Percentiles rank a stretch among this genome's conserved stretches.
phyloP scores from a whole-genome alignment of 352 stramenopile genomes.

The Pythium phragmitis region DNA sequence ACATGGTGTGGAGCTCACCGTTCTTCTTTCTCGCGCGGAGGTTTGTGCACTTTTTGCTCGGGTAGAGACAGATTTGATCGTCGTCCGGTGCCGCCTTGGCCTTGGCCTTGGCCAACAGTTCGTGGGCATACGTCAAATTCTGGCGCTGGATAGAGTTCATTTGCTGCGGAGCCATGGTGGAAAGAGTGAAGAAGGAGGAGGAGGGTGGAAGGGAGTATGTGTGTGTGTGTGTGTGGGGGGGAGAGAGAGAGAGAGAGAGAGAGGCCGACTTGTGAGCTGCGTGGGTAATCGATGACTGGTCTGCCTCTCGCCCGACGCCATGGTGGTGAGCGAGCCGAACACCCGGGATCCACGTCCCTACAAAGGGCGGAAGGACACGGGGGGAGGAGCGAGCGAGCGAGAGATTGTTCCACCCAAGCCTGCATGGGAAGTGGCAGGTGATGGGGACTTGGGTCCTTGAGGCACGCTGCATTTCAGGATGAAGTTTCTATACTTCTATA shows the following conservation, averaged over 20 bases:
- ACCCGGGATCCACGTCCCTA: not conserved
- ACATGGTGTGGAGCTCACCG: conserved; percentile 81
- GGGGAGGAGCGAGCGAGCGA: not conserved
- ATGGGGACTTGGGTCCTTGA: conserved; percentile 3
- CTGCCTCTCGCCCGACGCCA: not conserved
- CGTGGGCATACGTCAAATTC: not conserved
- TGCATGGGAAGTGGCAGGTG: conserved; percentile 21
- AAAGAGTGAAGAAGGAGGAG: not conserved
- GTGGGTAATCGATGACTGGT: conserved; percentile 24
- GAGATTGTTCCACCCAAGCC: conserved; percentile 17
- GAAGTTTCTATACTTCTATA: conserved; percentile 2
- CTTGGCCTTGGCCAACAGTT: conserved; percentile 10
- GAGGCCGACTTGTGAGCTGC: not conserved
- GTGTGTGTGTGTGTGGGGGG: too few species aligned
- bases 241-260: too few species aligned
- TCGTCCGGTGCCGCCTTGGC: conserved; percentile 7
- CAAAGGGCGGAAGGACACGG: not conserved
- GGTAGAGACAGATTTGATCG: conserved; percentile 63
- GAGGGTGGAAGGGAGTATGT: too few species aligned
- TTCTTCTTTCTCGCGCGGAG: conserved; percentile 79
- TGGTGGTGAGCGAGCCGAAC: not conserved
- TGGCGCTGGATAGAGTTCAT: not conserved
- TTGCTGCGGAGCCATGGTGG: not conserved
- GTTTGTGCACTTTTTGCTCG: conserved; percentile 83
- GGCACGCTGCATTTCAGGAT: conserved; percentile 6